Evolutionary conservation across 768 basidiomycete species (phyloP).

Genomic region (Xerocomus spinulosus): DNA sequence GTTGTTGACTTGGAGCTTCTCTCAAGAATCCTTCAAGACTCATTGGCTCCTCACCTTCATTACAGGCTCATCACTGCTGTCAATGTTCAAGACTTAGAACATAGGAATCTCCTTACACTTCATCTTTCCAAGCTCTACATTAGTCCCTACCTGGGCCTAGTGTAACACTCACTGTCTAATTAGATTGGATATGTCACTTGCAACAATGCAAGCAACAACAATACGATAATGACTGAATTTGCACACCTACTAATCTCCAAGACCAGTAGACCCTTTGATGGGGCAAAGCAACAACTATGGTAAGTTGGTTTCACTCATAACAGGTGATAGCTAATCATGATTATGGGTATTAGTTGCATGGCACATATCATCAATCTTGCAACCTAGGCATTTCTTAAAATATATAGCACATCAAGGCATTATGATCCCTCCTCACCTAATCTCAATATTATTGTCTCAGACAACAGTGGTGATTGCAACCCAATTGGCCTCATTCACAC

Average conservation of each 20-base stretch:
- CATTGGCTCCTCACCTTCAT: no score
- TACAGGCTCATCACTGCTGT: no score
- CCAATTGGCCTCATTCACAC: neutral
- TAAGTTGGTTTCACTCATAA: neutral
- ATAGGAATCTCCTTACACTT: no score
- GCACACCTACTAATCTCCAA: constrained; percentile 10
- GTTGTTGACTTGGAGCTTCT: no score
- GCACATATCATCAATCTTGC: constrained; percentile 2
- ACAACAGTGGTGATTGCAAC: neutral
- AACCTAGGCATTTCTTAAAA: neutral
- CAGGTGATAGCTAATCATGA: neutral
- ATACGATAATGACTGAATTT: constrained; percentile 4
- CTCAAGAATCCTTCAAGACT: no score
- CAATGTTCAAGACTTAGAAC: no score
- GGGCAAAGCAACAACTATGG: neutral
- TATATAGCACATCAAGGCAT: neutral
- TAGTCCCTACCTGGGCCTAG: no score
- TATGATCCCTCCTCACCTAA: neutral
- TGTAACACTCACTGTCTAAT: no score
- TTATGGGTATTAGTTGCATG: constrained; percentile 6
- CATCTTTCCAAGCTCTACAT: no score
- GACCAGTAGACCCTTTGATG: neutral
- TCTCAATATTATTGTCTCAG: neutral
- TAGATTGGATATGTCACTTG: constrained; percentile 36
- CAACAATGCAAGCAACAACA: constrained; percentile 7